phyloP scores from a whole-genome alignment of 129 eudicot species.

The Pulicaria dysenterica region DNA sequence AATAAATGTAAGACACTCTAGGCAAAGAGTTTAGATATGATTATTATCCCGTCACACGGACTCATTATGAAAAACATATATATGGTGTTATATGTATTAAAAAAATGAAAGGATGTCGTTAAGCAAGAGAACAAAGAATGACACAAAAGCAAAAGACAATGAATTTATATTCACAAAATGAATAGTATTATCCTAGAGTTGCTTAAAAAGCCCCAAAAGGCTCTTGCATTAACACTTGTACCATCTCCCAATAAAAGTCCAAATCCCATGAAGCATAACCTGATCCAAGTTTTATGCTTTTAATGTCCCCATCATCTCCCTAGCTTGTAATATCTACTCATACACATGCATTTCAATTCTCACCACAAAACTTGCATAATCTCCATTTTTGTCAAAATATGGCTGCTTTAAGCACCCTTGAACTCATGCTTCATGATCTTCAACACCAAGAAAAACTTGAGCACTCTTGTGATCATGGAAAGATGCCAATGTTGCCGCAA shows the following conservation, averaged over 20 bases:
- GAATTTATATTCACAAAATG: slow-evolving; percentile 36
- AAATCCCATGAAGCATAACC: slow-evolving; percentile 40
- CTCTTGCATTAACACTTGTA: slow-evolving; percentile 37
- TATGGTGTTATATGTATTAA: slow-evolving; percentile 10
- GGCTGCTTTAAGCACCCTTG: slow-evolving; percentile 65
- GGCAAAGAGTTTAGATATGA: no score
- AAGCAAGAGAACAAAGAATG: slow-evolving; percentile 34
- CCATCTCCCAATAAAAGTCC: slow-evolving; percentile 39
- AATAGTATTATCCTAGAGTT: slow-evolving; percentile 30
- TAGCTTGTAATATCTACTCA: slow-evolving; percentile 6
- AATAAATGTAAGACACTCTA: neutral
- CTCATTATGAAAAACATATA: neutral
- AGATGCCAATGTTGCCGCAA: slow-evolving; percentile 57
- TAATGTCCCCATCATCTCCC: slow-evolving; percentile 27
- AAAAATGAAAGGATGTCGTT: slow-evolving; percentile 29
- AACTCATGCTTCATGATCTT: slow-evolving; percentile 68
- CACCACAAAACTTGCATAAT: neutral
- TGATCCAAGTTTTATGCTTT: slow-evolving; percentile 35
- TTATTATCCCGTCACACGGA: neutral
- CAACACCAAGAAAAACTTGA: slow-evolving; percentile 48
- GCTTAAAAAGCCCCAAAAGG: slow-evolving; percentile 41
- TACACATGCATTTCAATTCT: slow-evolving; percentile 13
- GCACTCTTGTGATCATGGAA: slow-evolving; percentile 34
- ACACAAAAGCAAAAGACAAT: slow-evolving; percentile 40
- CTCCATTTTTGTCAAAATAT: slow-evolving; percentile 18